Evolutionary conservation across 441 rosid species (phyloP), one percentile per base, ranked within the genome.

Genomic region (Populus hybrid): DNA sequence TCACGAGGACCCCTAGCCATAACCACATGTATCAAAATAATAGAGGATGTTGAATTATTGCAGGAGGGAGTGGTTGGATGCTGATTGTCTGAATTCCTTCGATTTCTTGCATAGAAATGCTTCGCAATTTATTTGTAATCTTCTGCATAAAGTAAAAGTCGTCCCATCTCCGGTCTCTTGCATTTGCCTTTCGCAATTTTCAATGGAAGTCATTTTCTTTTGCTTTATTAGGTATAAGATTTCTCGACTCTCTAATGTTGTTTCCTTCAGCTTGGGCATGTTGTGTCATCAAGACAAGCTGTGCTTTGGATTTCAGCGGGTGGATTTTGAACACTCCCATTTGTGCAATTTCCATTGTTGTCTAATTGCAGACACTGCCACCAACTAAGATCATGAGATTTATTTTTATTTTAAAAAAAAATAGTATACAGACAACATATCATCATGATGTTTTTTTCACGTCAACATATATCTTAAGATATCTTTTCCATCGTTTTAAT

Each of bases 141-240:
- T 46, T 14, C 14, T 14, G 57, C 57, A 46, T 46, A 14, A 46
- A 14, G 57, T 14, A 4, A 46, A 46, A 46, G 5, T 14, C 12
- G 57, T 0, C 6, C 11, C 11, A 9, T 38, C 42, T 38, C 11
- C 4, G 10, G 42, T 38, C 42, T 38, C 42, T 46, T 46, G 16
- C 18, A 12, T 68, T 70, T 66, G 35, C 69, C 69, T 76, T 70
- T 73, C 28, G 42, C 63, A 40, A 35, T 32, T 26, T 74, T 79
- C 71, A 77, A 84, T 79, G 79, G 71, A 50, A 36, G 84, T 82
- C 81, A 2, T 67, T 85, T 81, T 73, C 80, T 65, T 67, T 77
- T 36, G 71, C 88, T 83, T 85, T 85, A 79, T 74, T 85, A 79
- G 83, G 88, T 81, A 18, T 71, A 76, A 65, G 28, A 57, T 57